These are phyloP conservation scores for Graphium sp. DNA, from an alignment of 2,329 filamentous ascomycete species.

Conservation along the genomic window DNA sequence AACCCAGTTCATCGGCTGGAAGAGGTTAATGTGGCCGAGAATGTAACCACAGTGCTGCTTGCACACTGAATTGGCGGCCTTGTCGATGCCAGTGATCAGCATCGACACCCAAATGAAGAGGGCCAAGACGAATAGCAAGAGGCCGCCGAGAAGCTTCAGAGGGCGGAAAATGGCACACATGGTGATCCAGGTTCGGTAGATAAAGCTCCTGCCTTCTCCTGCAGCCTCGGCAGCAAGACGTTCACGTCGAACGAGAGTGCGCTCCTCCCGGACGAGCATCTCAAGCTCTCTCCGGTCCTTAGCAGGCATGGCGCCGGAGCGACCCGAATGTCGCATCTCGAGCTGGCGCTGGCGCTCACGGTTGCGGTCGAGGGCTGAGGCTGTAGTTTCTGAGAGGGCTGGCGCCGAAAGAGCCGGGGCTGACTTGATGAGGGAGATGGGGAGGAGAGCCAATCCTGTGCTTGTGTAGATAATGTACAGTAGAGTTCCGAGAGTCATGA, in stretches of 20 bases:
- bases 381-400: conserved; percentile 58
- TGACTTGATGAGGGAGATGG: conserved; percentile 81
- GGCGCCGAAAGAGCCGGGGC: conserved; percentile 75
- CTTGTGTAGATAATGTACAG: conserved; percentile 83
- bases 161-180: conserved; percentile 70
- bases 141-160: conserved; percentile 71
- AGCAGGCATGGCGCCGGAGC: conserved; percentile 55
- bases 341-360: conserved; percentile 84
- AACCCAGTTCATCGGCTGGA: conserved; percentile 88
- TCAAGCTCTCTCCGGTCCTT: conserved; percentile 86
- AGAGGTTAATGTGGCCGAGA: conserved; percentile 70
- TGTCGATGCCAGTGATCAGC: conserved; percentile 91
- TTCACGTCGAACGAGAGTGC: conserved; percentile 78
- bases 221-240: conserved; percentile 69
- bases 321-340: conserved; percentile 67
- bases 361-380: conserved; percentile 70
- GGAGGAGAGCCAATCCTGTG: conserved; percentile 73
- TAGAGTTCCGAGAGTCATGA: conserved; percentile 73
- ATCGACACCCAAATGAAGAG: conserved; percentile 76
- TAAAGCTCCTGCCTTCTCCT: conserved; percentile 57
- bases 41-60: conserved; percentile 85
- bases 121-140: conserved; percentile 58
- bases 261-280: conserved; percentile 72
- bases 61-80: conserved; percentile 88
- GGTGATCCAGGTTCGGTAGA: conserved; percentile 66